A percentile compares a stretch with the other conserved stretches of the same genome.
These are phyloP conservation scores for Tylopilus rubrobrunneus DNA, from an alignment of 768 basidiomycete species.

Conservation along the genomic window DNA sequence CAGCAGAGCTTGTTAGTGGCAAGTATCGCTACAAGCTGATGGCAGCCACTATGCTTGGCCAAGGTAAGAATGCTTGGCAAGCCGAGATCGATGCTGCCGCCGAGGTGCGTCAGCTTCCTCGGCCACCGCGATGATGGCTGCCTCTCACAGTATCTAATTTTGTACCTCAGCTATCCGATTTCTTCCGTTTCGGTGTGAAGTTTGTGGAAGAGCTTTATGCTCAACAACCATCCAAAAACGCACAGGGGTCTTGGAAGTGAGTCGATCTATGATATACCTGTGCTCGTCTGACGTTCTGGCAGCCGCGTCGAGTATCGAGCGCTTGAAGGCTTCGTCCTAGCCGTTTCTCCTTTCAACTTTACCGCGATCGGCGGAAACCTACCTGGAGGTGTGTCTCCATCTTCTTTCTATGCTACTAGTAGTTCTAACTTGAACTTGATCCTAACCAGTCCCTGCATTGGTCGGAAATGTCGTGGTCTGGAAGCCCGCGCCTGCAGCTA, in stretches of 20 bases:
- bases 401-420: neutral
- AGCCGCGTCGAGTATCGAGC: constrained; percentile 96
- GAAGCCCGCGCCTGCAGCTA: constrained; percentile 96
- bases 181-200: constrained; percentile 95
- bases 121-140: neutral
- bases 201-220: constrained; percentile 94
- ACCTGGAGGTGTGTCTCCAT: constrained; percentile 48
- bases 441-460: constrained; percentile 69
- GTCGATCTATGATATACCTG: constrained; percentile 26
- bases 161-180: constrained; percentile 67
- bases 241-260: constrained; percentile 91
- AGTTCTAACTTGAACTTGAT: neutral
- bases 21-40: constrained; percentile 95
- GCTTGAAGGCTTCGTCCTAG: constrained; percentile 97
- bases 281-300: constrained; percentile 9
- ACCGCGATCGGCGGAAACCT: constrained; percentile 98
- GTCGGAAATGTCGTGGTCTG: constrained; percentile 94
- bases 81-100: constrained; percentile 99
- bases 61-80: constrained; percentile 99
- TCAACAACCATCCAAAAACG: constrained; percentile 85
- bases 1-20: constrained; percentile 91
- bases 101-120: constrained; percentile 55
- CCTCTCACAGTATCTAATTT: constrained; percentile 1
- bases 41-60: constrained; percentile 96
- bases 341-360: constrained; percentile 98